Percentiles rank a stretch among this genome's conserved stretches.
Conservation (phyloP, 768 basidiomycete species). For the Trametes cingulata region DNA sequence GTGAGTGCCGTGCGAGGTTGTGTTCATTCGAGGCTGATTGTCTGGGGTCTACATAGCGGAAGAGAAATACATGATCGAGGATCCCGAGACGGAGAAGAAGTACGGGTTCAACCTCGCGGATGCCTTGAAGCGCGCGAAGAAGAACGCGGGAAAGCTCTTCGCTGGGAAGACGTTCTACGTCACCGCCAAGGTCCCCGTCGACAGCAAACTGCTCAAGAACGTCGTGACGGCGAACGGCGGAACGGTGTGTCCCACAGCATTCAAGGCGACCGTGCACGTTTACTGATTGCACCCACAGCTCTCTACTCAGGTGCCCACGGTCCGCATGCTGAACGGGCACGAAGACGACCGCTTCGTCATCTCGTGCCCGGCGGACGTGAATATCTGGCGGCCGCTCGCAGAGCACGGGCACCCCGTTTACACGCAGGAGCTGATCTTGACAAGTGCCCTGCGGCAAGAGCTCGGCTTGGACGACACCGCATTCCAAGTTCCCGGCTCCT, state of each 20-base stretch:
- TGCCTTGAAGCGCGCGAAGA: constrained; percentile 59
- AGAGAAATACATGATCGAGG: constrained; percentile 56
- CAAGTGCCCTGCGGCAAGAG: constrained; percentile 62
- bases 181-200: constrained; percentile 63
- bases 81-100: constrained; percentile 63
- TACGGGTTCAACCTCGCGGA: constrained; percentile 64
- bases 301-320: constrained; percentile 50
- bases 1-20: constrained; percentile 44
- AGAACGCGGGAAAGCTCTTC: constrained; percentile 56
- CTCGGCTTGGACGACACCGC: constrained; percentile 57
- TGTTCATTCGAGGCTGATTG: neutral
- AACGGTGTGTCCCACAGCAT: constrained; percentile 45
- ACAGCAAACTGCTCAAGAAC: constrained; percentile 61
- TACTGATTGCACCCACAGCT: constrained; percentile 33
- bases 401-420: constrained; percentile 59
- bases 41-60: constrained; percentile 50
- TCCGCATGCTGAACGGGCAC: constrained; percentile 53
- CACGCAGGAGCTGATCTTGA: constrained; percentile 66
- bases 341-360: constrained; percentile 59
- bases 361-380: constrained; percentile 62
- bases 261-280: neutral
- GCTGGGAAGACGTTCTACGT: constrained; percentile 71
- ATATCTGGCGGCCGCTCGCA: constrained; percentile 65
- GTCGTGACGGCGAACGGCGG: constrained; percentile 74
- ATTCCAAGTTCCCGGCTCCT: constrained; percentile 8